Conservation (phyloP, 164 flowering plant species). For the Santalum album region DNA sequence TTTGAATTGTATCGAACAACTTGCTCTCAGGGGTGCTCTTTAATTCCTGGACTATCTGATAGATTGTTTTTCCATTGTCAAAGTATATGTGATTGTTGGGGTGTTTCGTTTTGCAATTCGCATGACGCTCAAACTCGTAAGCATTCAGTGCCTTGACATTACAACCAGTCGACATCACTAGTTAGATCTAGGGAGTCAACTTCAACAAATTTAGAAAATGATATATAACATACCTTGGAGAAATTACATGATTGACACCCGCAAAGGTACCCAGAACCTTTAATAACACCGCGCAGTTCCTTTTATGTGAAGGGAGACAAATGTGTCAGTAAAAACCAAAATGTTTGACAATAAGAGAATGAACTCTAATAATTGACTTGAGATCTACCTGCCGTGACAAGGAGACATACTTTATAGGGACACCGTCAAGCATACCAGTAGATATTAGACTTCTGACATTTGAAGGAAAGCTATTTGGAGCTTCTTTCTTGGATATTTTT, state of each 20-base stretch:
- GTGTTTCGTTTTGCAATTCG: conserved; percentile 71
- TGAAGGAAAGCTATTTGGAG: conserved; percentile 61
- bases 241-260: conserved; percentile 58
- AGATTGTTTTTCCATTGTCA: conserved; percentile 71
- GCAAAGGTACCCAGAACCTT: conserved; percentile 72
- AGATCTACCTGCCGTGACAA: conserved; percentile 49
- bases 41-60: conserved; percentile 68
- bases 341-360: not conserved
- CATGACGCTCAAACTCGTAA: conserved; percentile 72
- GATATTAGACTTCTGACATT: conserved; percentile 58
- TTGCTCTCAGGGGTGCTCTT: conserved; percentile 52
- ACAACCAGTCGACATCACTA: not conserved
- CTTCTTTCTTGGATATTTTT: conserved; percentile 35
- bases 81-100: conserved; percentile 80
- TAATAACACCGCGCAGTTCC: conserved; percentile 60
- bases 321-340: not conserved
- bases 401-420: conserved; percentile 57
- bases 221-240: conserved; percentile 35
- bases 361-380: not conserved
- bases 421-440: conserved; percentile 75
- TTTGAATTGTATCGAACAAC: conserved; percentile 58
- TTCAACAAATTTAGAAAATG: not conserved
- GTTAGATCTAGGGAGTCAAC: not conserved
- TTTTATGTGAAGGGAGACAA: conserved; percentile 14
- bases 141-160: conserved; percentile 50